Conservation (phyloP, 306 rosid genomes). For the Ormosia emarginata region DNA sequence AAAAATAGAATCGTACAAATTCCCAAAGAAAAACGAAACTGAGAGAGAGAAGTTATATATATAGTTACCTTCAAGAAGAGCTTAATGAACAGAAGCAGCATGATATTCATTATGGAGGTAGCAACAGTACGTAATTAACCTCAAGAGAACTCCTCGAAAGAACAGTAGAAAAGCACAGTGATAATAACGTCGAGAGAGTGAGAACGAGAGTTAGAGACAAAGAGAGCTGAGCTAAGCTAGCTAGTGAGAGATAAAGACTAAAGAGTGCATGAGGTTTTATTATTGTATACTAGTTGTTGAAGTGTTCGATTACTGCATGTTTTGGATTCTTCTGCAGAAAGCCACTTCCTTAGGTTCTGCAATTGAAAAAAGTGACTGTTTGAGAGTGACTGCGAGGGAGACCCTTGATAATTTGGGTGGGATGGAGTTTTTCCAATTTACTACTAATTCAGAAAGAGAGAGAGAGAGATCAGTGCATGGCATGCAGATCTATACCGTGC, state of each 20-base stretch:
- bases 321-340: background rate
- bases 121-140: background rate
- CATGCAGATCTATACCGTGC: background rate
- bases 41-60: background rate
- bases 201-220: background rate
- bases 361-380: background rate
- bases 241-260: background rate
- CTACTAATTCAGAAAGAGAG: no score
- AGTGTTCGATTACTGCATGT: constrained; percentile 16
- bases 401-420: background rate
- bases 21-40: background rate
- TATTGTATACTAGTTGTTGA: background rate
- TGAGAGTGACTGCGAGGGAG: background rate
- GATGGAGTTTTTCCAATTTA: no score
- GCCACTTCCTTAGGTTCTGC: background rate
- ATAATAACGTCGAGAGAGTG: background rate
- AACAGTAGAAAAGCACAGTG: background rate
- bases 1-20: background rate
- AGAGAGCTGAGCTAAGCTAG: background rate
- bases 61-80: background rate
- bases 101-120: background rate
- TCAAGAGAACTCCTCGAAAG: background rate
- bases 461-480: background rate
- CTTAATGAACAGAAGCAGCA: background rate
- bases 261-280: background rate